Conservation (phyloP, 768 basidiomycete genomes). For the Rhodotorula taiwanensis region DNA sequence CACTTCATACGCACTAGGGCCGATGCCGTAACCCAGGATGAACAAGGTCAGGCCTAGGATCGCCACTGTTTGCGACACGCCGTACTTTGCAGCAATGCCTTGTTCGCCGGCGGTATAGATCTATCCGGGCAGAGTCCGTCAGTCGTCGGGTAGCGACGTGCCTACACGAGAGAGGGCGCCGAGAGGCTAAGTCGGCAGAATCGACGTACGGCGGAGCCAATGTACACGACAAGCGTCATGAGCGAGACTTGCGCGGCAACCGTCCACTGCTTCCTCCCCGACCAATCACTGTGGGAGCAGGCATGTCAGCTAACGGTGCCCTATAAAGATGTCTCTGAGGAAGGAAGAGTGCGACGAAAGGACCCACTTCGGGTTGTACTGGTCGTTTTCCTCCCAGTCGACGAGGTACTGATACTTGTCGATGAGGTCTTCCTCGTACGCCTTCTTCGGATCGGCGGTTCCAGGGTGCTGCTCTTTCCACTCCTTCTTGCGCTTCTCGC, state of each 20-base stretch:
- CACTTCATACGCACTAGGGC: slow-evolving; percentile 41
- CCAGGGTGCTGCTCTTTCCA: slow-evolving; percentile 6
- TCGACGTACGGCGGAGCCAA: slow-evolving; percentile 23
- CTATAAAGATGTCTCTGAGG: too few species aligned
- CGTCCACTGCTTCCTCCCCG: slow-evolving; percentile 12
- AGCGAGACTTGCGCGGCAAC: slow-evolving; percentile 15
- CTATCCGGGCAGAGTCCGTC: background rate
- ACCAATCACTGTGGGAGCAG: too few species aligned
- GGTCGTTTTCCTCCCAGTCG: slow-evolving; percentile 24
- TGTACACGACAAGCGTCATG: slow-evolving; percentile 40
- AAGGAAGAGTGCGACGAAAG: background rate
- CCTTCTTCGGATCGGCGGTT: slow-evolving; percentile 22
- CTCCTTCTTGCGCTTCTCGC: slow-evolving; percentile 3
- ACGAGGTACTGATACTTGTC: slow-evolving; percentile 32
- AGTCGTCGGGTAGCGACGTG: too few species aligned
- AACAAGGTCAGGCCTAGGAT: slow-evolving; percentile 44
- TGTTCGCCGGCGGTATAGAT: slow-evolving; percentile 28
- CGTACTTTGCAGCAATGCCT: slow-evolving; percentile 32
- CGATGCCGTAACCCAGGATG: slow-evolving; percentile 43
- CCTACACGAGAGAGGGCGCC: too few species aligned
- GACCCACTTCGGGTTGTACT: slow-evolving; percentile 20
- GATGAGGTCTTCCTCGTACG: slow-evolving; percentile 11
- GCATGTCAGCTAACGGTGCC: background rate
- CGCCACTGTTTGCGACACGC: slow-evolving; percentile 32
- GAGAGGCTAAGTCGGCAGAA: too few species aligned